Evolutionary conservation across 352 stramenopile genomes (phyloP).

Genomic region (Pythium sp.): DNA sequence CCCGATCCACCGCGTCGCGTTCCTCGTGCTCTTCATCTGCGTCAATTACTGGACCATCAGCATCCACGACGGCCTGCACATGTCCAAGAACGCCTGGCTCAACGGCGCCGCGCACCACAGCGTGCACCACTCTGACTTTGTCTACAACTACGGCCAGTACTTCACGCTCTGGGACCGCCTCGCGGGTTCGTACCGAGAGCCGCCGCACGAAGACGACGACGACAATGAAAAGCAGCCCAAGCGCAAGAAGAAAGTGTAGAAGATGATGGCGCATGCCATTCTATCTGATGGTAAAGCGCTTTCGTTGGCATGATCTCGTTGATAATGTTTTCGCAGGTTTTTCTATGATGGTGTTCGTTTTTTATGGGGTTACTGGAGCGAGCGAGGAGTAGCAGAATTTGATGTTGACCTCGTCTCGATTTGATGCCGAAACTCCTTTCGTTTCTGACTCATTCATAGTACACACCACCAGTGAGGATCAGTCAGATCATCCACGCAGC

Average conservation of each 20-base stretch:
- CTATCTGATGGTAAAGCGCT: background rate
- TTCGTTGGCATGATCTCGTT: background rate
- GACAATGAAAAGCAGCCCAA: background rate
- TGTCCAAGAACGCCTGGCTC: slow-evolving; percentile 56
- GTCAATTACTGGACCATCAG: slow-evolving; percentile 83
- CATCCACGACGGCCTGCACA: slow-evolving; percentile 65
- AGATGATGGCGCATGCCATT: background rate
- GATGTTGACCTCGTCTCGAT: slow-evolving; percentile 2
- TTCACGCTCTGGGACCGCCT: slow-evolving; percentile 75
- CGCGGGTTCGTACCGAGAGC: slow-evolving; percentile 59
- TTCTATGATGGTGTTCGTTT: background rate
- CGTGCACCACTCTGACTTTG: slow-evolving; percentile 64
- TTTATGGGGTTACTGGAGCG: background rate
- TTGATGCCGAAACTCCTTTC: background rate
- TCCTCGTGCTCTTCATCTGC: slow-evolving; percentile 53
- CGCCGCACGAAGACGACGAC: slow-evolving; percentile 16
- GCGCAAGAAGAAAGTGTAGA: slow-evolving; percentile 6
- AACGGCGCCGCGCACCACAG: slow-evolving; percentile 67
- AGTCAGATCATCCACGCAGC: background rate
- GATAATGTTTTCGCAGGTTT: background rate
- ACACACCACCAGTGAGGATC: background rate
- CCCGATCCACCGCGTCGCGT: slow-evolving; percentile 55
- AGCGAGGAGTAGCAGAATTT: background rate
- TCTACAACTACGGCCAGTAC: slow-evolving; percentile 78
- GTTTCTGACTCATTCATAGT: slow-evolving; percentile 2